Evolutionary conservation across 23 red algal genomes (phyloP).

Genomic region (Gracilaria gracilis): DNA sequence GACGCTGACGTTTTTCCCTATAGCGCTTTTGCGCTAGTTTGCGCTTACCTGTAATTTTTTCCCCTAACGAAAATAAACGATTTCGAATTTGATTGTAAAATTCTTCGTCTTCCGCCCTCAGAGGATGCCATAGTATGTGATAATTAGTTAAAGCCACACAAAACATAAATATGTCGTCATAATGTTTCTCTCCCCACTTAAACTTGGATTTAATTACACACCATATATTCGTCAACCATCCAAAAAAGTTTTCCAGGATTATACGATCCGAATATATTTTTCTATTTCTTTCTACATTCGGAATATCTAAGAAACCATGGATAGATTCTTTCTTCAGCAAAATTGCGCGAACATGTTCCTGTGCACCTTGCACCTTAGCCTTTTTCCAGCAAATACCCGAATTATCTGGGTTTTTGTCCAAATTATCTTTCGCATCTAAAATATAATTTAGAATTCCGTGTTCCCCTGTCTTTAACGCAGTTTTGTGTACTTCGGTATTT

Average conservation of each 20-base stretch:
- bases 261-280: conserved; percentile 36
- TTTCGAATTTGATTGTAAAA: too few species aligned
- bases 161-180: not conserved
- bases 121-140: too few species aligned
- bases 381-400: not conserved
- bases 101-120: too few species aligned
- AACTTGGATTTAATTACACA: not conserved
- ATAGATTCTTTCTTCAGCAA: conserved; percentile 1
- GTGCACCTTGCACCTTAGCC: conserved; percentile 32
- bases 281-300: not conserved
- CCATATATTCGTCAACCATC: not conserved
- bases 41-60: too few species aligned
- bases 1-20: too few species aligned
- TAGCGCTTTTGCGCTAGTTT: too few species aligned
- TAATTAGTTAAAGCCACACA: not conserved
- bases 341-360: not conserved
- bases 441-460: not conserved
- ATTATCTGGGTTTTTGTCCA: not conserved
- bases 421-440: not conserved
- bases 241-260: conserved; percentile 29
- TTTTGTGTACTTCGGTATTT: not conserved
- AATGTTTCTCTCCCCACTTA: conserved; percentile 24
- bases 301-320: not conserved
- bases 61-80: too few species aligned
- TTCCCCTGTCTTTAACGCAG: not conserved